Evolutionary conservation across 257 asterid genomes (phyloP), one percentile per base, ranked within the genome.

Genomic region (Gentiana macrophylla): DNA sequence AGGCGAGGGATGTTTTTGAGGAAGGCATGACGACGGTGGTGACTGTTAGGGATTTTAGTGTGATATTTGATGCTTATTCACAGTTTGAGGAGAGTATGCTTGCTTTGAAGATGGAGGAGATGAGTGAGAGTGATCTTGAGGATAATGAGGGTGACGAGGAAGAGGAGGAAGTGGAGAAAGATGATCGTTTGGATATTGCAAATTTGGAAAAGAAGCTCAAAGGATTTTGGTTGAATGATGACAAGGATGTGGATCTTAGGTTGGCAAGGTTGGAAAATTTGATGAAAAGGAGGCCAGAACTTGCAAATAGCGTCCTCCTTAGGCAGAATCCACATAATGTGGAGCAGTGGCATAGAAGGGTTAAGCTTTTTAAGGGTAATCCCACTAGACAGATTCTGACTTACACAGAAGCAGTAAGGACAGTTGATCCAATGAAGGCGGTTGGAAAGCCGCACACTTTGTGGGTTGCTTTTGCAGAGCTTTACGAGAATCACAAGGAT

Each of bases 241-340:
- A 92, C 60, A 85, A 77, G 57, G 97, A 92, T 68, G 90, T 88
- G 37, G 95, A 92, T 67, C 75, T 88, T 85, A 82, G 97, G 69
- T 68, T 87, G 73, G 94, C 94, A 1, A 80, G 97, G 75, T 70
- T 84, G 79, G 98, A 88, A 67, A 51, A 84, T 76, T 74, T 83
- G 73, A 84, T 91, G 94, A 97, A 91, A 57, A 84, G 97, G 80
- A 84, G 98, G 79, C 98, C 97, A 8, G 98, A 87, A 72, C 72
- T 92, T 63, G 98, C 97, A 36, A 92, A 92, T 67, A 87, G 97
- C 55, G 98, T 92, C 63, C 95, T 88, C 59, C 97, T 92, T 77
- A 83, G 98, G 65, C 95, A 87, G 71, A 92, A 92, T 59, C 98
- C 97, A 5, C 97, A 88, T 65, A 88, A 92, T 67, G 97, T 87